Percentiles rank a stretch among this genome's conserved stretches.
Conservation (phyloP, 2,329 filamentous ascomycete species). For the Fusarium mangiferae region DNA sequence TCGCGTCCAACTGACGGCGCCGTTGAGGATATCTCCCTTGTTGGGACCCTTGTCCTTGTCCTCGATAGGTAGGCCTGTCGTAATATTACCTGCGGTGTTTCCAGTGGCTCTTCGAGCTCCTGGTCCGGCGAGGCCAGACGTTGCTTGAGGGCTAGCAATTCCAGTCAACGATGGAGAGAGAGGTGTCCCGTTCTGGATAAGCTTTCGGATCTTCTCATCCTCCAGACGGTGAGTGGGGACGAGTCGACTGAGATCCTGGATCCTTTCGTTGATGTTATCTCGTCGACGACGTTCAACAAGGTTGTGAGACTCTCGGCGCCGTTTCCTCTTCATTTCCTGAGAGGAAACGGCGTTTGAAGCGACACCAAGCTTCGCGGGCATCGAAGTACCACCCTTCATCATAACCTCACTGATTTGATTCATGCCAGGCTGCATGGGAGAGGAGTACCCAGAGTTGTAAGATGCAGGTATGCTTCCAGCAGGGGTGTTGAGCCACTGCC, state of each 20-base stretch:
- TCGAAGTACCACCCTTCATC: slow-evolving; percentile 85
- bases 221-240: slow-evolving; percentile 93
- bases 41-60: slow-evolving; percentile 99
- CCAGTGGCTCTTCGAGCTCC: slow-evolving; percentile 83
- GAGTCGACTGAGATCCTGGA: slow-evolving; percentile 93
- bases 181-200: slow-evolving; percentile 91
- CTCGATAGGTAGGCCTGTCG: slow-evolving; percentile 89
- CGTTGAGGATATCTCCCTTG: slow-evolving; percentile 98
- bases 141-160: slow-evolving; percentile 76
- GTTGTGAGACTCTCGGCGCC: slow-evolving; percentile 94
- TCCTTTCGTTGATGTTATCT: slow-evolving; percentile 98
- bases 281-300: slow-evolving; percentile 92
- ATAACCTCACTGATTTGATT: slow-evolving; percentile 90
- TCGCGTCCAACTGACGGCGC: slow-evolving; percentile 94
- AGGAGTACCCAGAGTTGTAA: slow-evolving; percentile 88
- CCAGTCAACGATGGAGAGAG: slow-evolving; percentile 84
- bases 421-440: slow-evolving; percentile 76
- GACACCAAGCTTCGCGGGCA: slow-evolving; percentile 85
- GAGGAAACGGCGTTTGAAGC: slow-evolving; percentile 70
- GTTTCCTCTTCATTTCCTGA: slow-evolving; percentile 92
- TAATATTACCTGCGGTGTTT: slow-evolving; percentile 80
- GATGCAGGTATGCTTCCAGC: slow-evolving; percentile 83
- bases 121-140: slow-evolving; percentile 86
- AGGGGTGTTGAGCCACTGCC: slow-evolving; percentile 89
- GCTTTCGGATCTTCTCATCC: slow-evolving; percentile 96